phyloP scores from a whole-genome alignment of 257 asterid species.

The Gardenia jasminoides region DNA sequence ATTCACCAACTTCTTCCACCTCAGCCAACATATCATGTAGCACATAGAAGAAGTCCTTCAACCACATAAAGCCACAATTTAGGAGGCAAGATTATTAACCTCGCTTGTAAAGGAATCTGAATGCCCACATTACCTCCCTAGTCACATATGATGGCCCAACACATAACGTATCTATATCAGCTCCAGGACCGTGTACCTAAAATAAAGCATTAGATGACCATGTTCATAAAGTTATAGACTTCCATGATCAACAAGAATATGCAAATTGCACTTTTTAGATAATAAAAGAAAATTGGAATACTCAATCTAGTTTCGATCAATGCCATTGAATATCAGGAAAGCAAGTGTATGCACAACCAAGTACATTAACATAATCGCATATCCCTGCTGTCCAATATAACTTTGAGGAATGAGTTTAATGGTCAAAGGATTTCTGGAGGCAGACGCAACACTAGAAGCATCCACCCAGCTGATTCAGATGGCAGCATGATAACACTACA shows the following conservation, averaged over 20 bases:
- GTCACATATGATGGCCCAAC: constrained; percentile 45
- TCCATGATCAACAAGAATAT: not conserved
- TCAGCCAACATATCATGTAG: constrained; percentile 71
- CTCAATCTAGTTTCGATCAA: not conserved
- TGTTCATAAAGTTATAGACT: not conserved
- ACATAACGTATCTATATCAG: constrained; percentile 44
- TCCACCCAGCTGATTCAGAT: not conserved
- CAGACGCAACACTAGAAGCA: not conserved
- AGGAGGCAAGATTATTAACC: constrained; percentile 9
- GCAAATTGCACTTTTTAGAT: not conserved
- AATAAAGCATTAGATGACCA: not conserved
- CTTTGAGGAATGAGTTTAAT: not conserved
- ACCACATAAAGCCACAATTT: constrained; percentile 21
- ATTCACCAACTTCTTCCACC: constrained; percentile 81
- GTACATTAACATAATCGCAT: not conserved
- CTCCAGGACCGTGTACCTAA: constrained; percentile 46
- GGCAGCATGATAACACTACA: not conserved
- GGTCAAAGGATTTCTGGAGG: not conserved
- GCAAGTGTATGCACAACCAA: too few species aligned
- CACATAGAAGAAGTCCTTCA: constrained; percentile 81
- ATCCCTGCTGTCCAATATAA: not conserved
- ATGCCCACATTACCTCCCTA: constrained; percentile 29
- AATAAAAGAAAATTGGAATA: not conserved
- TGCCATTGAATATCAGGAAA: not conserved
- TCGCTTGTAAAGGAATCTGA: not conserved